phyloP scores from a whole-genome alignment of 805 yeast genomes.

The Candida xiaguanensis region DNA sequence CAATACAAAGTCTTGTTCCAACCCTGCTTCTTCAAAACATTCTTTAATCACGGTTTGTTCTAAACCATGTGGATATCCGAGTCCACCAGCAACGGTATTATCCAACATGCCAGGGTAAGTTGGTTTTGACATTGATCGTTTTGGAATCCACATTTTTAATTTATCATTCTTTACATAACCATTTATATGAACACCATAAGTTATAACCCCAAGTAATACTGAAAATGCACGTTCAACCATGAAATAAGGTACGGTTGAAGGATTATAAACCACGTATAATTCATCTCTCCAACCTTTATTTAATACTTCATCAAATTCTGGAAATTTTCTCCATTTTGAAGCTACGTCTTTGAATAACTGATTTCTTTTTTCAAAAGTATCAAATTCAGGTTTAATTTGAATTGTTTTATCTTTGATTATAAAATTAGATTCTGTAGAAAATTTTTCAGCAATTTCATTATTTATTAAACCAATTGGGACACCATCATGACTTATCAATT shows the following conservation, averaged over 20 bases:
- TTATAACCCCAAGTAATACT: slow-evolving; percentile 77
- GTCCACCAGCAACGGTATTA: slow-evolving; percentile 93
- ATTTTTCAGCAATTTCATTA: slow-evolving; percentile 19
- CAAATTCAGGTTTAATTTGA: slow-evolving; percentile 22
- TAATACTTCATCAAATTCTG: slow-evolving; percentile 25
- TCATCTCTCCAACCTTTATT: slow-evolving; percentile 83
- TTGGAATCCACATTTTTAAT: slow-evolving; percentile 75
- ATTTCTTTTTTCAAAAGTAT: slow-evolving; percentile 41
- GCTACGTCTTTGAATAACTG: slow-evolving; percentile 43
- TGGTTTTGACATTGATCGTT: slow-evolving; percentile 70
- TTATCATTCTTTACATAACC: slow-evolving; percentile 59
- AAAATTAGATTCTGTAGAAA: slow-evolving; percentile 14
- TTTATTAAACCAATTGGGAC: slow-evolving; percentile 27
- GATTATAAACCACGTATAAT: slow-evolving; percentile 66
- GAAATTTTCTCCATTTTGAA: slow-evolving; percentile 28
- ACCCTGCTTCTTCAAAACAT: slow-evolving; percentile 86
- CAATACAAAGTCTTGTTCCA: slow-evolving; percentile 49
- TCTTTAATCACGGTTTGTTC: slow-evolving; percentile 82
- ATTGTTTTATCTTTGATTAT: slow-evolving; percentile 20
- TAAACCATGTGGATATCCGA: slow-evolving; percentile 75
- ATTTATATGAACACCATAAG: slow-evolving; percentile 85
- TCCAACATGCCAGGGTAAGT: slow-evolving; percentile 92
- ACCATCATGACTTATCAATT: slow-evolving; percentile 28
- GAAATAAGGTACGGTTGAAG: slow-evolving; percentile 54
- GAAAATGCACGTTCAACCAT: slow-evolving; percentile 78